A percentile compares a stretch with the other conserved stretches of the same genome.
phyloP scores from a whole-genome alignment of 106 monocot genomes.

The Acanthochlamys bracteata region DNA sequence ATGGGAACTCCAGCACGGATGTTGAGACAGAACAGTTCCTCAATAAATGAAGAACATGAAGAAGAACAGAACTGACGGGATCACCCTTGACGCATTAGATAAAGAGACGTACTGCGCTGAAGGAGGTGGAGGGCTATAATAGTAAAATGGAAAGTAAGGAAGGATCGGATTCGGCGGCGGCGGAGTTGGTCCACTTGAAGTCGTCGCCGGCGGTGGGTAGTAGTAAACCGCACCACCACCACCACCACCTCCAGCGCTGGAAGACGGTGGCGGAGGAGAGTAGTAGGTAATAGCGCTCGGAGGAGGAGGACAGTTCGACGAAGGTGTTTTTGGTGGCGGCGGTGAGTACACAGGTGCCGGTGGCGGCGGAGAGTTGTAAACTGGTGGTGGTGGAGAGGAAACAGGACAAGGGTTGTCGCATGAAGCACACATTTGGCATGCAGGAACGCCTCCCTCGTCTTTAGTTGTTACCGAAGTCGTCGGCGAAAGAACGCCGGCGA shows the following conservation, averaged over 20 bases:
- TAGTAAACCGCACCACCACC: neutral
- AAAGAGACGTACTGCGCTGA: conserved; percentile 7
- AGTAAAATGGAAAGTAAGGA: conserved; percentile 65
- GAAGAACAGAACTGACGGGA: neutral
- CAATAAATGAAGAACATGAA: neutral
- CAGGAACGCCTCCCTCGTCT: conserved; percentile 19
- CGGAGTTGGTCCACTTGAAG: conserved; percentile 17
- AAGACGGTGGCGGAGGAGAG: neutral
- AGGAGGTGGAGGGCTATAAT: conserved; percentile 50
- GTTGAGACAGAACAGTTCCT: neutral
- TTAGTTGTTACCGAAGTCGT: conserved; percentile 10
- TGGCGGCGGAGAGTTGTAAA: neutral
- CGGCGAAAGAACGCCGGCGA: neutral
- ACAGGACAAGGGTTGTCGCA: conserved; percentile 86
- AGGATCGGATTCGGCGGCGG: conserved; percentile 57
- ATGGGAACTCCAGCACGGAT: neutral
- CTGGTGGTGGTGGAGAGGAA: conserved; percentile 34
- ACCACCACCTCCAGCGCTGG: neutral
- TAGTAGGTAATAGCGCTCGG: conserved; percentile 9
- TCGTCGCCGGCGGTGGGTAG: conserved; percentile 2
- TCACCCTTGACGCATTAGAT: neutral
- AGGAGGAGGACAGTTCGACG: conserved; percentile 10
- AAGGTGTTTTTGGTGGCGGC: conserved; percentile 17
- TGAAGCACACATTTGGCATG: conserved; percentile 82
- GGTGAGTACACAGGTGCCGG: conserved; percentile 13